Evolutionary conservation across 306 rosid genomes (phyloP).

Genomic region (Quercus glauca): DNA sequence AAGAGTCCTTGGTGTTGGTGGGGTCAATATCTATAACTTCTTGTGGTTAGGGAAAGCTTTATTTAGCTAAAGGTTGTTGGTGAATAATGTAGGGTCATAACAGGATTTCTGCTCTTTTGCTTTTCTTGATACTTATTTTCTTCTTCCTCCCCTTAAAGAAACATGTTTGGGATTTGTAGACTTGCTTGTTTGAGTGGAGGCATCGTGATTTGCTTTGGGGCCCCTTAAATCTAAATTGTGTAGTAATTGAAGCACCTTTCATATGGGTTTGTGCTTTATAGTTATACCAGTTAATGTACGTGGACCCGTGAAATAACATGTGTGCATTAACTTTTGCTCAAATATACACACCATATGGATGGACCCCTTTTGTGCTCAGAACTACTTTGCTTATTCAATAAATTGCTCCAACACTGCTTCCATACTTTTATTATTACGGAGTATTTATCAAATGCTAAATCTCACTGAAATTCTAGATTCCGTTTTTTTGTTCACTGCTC

Average conservation of each 20-base stretch:
- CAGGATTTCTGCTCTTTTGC: conserved; percentile 47
- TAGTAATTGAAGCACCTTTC: conserved; percentile 26
- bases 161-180: conserved; percentile 72
- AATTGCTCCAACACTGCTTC: background rate
- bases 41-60: conserved; percentile 67
- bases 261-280: conserved; percentile 5
- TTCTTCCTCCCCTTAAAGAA: conserved; percentile 51
- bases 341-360: background rate
- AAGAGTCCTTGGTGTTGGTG: conserved; percentile 43
- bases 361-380: background rate
- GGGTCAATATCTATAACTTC: conserved; percentile 35
- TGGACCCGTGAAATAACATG: background rate
- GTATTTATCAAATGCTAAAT: background rate
- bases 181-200: conserved; percentile 68
- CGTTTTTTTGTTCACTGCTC: background rate
- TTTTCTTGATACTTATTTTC: conserved; percentile 39
- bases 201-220: conserved; percentile 37
- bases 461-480: background rate
- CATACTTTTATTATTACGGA: no score
- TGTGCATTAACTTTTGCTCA: background rate
- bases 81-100: conserved; percentile 55
- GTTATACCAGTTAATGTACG: conserved; percentile 16
- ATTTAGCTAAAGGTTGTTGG: conserved; percentile 34
- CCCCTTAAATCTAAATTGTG: conserved; percentile 37
- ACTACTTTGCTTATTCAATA: background rate